Evolutionary conservation across 306 rosid genomes (phyloP).

Genomic region (Castanea crenata): DNA sequence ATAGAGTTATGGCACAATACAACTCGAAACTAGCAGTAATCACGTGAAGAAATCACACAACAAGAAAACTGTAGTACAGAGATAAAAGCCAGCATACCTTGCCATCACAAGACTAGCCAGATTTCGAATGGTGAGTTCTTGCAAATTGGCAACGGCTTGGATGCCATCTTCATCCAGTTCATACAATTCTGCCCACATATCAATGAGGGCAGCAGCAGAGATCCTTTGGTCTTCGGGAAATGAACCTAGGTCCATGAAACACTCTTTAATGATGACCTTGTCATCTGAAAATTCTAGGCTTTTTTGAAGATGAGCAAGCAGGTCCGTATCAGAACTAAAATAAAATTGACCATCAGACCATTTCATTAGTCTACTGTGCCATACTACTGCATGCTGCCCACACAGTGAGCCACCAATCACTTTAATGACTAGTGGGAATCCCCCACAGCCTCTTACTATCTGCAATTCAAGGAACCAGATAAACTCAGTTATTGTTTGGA

Average conservation of each 20-base stretch:
- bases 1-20: no score
- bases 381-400: conserved; percentile 18
- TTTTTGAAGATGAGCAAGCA: conserved; percentile 40
- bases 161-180: conserved; percentile 37
- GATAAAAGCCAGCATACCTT: conserved; percentile 37
- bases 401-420: conserved; percentile 50
- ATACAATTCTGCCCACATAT: conserved; percentile 55
- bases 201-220: conserved; percentile 43
- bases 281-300: conserved; percentile 43
- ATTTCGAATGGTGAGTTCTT: conserved; percentile 25
- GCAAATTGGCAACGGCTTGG: conserved; percentile 28
- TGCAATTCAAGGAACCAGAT: conserved; percentile 27
- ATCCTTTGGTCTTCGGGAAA: conserved; percentile 66
- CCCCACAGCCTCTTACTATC: conserved; percentile 52
- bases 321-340: conserved; percentile 33
- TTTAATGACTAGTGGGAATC: conserved; percentile 52
- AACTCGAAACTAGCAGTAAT: no score
- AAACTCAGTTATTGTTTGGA: not conserved
- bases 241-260: conserved; percentile 71
- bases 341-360: conserved; percentile 40
- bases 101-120: conserved; percentile 45
- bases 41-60: not conserved
- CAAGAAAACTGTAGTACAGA: not conserved
- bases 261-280: conserved; percentile 36
- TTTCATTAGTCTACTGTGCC: conserved; percentile 34